A percentile compares a stretch with the other conserved stretches of the same genome.
phyloP scores from a whole-genome alignment of 805 yeast species.

The Zygotorulaspora danielsina region DNA sequence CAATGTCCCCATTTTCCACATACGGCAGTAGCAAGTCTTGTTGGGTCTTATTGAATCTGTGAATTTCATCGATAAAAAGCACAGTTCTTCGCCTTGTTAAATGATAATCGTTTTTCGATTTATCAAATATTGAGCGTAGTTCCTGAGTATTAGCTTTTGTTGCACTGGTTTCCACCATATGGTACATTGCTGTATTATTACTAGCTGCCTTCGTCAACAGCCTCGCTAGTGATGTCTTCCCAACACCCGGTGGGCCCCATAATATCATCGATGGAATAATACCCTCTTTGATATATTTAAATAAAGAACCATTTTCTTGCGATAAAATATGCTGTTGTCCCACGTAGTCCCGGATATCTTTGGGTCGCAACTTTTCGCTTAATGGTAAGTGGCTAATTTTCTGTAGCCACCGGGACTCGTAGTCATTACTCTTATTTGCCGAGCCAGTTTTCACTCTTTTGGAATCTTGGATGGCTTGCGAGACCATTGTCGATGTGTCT shows the following conservation, averaged over 20 bases:
- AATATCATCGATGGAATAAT: conserved; percentile 78
- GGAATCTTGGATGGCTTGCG: neutral
- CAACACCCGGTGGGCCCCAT: conserved; percentile 96
- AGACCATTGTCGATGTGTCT: neutral
- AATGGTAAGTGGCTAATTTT: conserved; percentile 44
- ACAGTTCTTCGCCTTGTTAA: conserved; percentile 53
- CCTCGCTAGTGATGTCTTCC: conserved; percentile 81
- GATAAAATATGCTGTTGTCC: conserved; percentile 84
- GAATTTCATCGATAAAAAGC: conserved; percentile 89
- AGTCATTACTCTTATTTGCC: conserved; percentile 10
- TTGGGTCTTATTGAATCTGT: conserved; percentile 77
- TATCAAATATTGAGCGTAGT: conserved; percentile 55
- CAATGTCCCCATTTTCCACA: conserved; percentile 77
- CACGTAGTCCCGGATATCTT: conserved; percentile 58
- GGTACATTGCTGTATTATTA: conserved; percentile 23
- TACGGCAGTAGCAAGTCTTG: conserved; percentile 84
- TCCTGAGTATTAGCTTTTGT: conserved; percentile 59
- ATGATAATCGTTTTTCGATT: conserved; percentile 35
- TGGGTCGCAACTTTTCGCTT: conserved; percentile 83
- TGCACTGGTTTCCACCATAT: conserved; percentile 80
- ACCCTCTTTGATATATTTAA: conserved; percentile 58
- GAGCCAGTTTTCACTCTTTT: neutral
- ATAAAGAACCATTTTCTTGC: conserved; percentile 52
- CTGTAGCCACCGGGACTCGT: conserved; percentile 25
- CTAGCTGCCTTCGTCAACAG: conserved; percentile 35